A percentile compares a stretch with the other conserved stretches of the same genome.
Conservation (phyloP, 345 rosid genomes). For the Brassica napus region DNA sequence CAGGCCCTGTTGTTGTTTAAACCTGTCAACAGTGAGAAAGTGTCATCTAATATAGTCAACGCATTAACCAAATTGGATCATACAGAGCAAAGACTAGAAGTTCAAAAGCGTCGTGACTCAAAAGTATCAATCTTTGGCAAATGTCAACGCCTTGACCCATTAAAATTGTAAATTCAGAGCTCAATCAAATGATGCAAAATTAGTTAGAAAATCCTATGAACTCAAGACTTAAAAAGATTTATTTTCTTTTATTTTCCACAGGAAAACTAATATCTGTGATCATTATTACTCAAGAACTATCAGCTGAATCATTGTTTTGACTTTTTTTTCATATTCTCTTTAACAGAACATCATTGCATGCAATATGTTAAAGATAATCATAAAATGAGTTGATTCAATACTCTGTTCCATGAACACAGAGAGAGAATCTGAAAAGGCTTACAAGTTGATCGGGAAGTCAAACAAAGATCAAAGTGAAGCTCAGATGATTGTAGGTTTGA, state of each 20-base stretch:
- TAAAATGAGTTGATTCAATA: neutral
- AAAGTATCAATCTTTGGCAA: neutral
- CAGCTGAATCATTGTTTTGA: slow-evolving; percentile 4
- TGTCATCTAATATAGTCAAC: neutral
- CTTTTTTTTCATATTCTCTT: neutral
- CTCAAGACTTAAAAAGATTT: neutral
- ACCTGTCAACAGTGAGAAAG: neutral
- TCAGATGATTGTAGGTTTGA: neutral
- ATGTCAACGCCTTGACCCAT: neutral
- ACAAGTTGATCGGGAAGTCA: slow-evolving; percentile 33
- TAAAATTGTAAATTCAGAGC: neutral
- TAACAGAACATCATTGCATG: slow-evolving; percentile 37
- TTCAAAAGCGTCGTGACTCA: neutral
- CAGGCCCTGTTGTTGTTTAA: neutral
- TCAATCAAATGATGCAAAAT: neutral
- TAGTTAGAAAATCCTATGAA: neutral
- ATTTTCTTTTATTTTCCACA: neutral
- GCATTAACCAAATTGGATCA: neutral
- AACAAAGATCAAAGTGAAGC: slow-evolving; percentile 21
- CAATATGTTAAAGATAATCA: slow-evolving; percentile 9
- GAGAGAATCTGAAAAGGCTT: slow-evolving; percentile 15
- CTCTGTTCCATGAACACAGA: slow-evolving; percentile 30
- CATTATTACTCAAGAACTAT: slow-evolving; percentile 6
- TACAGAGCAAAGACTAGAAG: neutral
- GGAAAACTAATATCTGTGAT: neutral